Conservation (phyloP, 2,329 filamentous ascomycete species). For the Dothideomycetidae sp. region DNA sequence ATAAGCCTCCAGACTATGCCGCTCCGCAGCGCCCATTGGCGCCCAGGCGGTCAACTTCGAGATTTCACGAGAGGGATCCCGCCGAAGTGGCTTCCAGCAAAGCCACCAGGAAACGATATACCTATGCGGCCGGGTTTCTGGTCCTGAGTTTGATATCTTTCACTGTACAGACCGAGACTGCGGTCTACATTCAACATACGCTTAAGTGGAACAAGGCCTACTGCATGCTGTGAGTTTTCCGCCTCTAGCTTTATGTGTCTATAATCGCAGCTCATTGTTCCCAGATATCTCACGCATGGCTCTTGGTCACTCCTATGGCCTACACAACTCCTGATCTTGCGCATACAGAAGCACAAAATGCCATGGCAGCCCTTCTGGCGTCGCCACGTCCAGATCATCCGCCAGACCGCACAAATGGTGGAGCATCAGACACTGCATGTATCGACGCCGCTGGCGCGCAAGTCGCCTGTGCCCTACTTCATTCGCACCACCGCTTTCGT, state of each 20-base stretch:
- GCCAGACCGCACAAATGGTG: conserved; percentile 69
- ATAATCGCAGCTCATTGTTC: too few relatives aligned
- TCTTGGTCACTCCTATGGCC: conserved; percentile 90
- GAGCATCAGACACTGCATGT: conserved; percentile 62
- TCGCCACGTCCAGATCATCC: conserved; percentile 47
- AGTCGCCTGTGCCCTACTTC: conserved; percentile 57
- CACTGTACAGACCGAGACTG: conserved; percentile 87
- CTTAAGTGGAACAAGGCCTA: conserved; percentile 97
- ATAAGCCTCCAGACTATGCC: conserved; percentile 27
- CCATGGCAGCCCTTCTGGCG: conserved; percentile 83
- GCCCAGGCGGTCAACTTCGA: conserved; percentile 45
- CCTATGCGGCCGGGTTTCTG: conserved; percentile 73
- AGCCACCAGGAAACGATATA: conserved; percentile 68
- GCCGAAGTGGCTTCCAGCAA: conserved; percentile 44
- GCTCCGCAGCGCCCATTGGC: conserved; percentile 28
- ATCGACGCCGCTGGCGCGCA: conserved; percentile 30
- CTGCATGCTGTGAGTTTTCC: conserved; percentile 75
- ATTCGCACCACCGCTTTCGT: conserved; percentile 65
- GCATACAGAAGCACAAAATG: conserved; percentile 61
- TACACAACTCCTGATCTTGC: conserved; percentile 62
- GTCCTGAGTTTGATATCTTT: conserved; percentile 73
- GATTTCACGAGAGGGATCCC: conserved; percentile 62
- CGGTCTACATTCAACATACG: conserved; percentile 84
- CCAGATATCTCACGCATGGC: conserved; percentile 74
- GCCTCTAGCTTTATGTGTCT: neutral